phyloP scores from a whole-genome alignment of 2,329 filamentous ascomycete species.

The Simplicillium aogashimaense region DNA sequence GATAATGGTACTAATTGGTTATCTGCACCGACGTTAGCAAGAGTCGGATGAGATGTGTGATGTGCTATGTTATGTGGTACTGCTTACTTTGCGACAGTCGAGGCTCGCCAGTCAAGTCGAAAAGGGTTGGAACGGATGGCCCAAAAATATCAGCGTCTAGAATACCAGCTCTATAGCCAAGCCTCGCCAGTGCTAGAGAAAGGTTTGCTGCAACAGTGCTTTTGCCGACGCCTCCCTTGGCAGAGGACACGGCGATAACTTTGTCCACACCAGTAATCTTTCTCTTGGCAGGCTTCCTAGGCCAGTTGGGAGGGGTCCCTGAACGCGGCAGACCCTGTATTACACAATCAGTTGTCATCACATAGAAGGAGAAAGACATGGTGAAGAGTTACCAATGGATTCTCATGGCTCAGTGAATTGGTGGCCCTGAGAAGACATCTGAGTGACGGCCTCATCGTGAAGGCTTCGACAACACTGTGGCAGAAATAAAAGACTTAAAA shows the following conservation, averaged over 20 bases:
- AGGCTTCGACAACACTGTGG: too few species aligned
- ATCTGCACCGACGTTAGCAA: conserved; percentile 31
- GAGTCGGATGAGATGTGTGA: background rate
- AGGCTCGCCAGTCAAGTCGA: conserved; percentile 73
- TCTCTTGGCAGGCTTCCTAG: conserved; percentile 70
- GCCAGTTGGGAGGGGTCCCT: conserved; percentile 44
- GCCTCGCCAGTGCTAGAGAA: conserved; percentile 73
- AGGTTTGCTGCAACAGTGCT: conserved; percentile 87
- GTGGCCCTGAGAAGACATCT: conserved; percentile 23
- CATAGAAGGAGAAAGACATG: background rate
- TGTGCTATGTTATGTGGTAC: background rate
- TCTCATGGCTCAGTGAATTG: conserved; percentile 56
- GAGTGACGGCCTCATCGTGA: conserved; percentile 26
- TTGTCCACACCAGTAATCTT: conserved; percentile 79
- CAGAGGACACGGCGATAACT: conserved; percentile 92
- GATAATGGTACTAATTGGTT: conserved; percentile 79
- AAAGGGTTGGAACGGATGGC: conserved; percentile 82
- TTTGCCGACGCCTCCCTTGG: conserved; percentile 97
- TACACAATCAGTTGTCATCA: conserved; percentile 1
- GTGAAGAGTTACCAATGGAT: conserved; percentile 58
- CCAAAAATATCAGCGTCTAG: conserved; percentile 96
- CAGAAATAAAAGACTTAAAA: too few species aligned
- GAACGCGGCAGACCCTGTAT: conserved; percentile 72
- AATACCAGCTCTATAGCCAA: conserved; percentile 75
- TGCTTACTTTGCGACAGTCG: conserved; percentile 59